phyloP scores from a whole-genome alignment of 2,329 filamentous ascomycete species.

The Fusarium agapanthi region DNA sequence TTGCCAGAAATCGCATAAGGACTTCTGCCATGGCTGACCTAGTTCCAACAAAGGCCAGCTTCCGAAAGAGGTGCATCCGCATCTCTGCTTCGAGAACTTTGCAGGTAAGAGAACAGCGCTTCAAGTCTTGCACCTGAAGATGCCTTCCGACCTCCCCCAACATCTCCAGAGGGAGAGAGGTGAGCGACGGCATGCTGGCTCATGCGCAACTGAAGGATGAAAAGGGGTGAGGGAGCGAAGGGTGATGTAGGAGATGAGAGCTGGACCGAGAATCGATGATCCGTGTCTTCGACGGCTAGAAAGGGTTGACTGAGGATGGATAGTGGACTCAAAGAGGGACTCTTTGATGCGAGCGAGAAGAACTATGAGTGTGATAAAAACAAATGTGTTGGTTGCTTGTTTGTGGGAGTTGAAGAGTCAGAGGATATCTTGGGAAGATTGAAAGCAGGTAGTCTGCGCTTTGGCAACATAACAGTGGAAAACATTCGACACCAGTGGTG shows the following conservation, averaged over 20 bases:
- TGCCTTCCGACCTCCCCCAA: neutral
- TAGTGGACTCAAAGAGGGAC: no score
- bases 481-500: no score
- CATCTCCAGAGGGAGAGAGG: accelerated
- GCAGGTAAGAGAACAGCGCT: accelerated
- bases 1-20: accelerated
- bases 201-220: accelerated
- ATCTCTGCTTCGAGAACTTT: accelerated
- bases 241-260: neutral
- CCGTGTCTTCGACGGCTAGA: accelerated
- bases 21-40: accelerated
- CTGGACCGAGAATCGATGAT: neutral
- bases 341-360: neutral
- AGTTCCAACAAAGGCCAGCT: accelerated
- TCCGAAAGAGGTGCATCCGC: accelerated
- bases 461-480: no score
- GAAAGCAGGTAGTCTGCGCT: accelerated
- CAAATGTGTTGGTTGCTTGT: no score
- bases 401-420: no score
- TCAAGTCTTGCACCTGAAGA: neutral
- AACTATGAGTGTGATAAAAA: no score
- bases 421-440: neutral
- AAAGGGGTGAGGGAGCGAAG: neutral
- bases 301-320: neutral
- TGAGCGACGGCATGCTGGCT: neutral